phyloP scores from a whole-genome alignment of 805 yeast species.

The Candida hispaniensis region DNA sequence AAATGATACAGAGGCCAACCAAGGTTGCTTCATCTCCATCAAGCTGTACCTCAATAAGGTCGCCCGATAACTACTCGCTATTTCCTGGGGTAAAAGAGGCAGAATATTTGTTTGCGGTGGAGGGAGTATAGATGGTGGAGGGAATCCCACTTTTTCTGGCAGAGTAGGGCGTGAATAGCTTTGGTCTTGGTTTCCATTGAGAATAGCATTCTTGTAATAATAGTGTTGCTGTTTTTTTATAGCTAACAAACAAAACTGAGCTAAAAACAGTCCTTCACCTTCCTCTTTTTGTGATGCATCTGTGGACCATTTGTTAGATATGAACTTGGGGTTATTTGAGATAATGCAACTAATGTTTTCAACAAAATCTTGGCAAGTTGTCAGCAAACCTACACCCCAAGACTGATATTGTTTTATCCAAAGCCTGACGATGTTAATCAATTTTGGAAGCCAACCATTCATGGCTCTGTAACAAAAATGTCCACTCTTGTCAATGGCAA shows the following conservation, averaged over 20 bases:
- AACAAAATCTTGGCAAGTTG: no score
- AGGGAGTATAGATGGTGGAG: conserved; percentile 25
- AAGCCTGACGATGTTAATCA: conserved; percentile 20
- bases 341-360: no score
- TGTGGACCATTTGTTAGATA: no score
- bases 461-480: conserved; percentile 18
- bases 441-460: conserved; percentile 25
- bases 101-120: conserved; percentile 30
- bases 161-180: neutral
- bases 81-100: conserved; percentile 23
- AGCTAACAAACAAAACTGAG: no score
- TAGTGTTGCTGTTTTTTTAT: no score
- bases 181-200: no score
- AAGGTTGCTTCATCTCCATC: conserved; percentile 21
- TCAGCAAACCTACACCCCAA: conserved; percentile 27
- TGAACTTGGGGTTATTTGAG: no score
- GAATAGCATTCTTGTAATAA: no score
- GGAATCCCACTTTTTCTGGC: conserved; percentile 23
- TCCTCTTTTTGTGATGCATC: no score
- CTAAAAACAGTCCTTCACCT: no score
- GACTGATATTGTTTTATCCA: conserved; percentile 22
- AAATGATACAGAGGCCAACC: conserved; percentile 25
- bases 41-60: conserved; percentile 25
- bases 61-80: conserved; percentile 23
- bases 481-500: conserved; percentile 25